These are phyloP conservation scores for Clonostachys rhizophaga DNA, from an alignment of 2,329 filamentous ascomycete genomes.

Conservation along the genomic window DNA sequence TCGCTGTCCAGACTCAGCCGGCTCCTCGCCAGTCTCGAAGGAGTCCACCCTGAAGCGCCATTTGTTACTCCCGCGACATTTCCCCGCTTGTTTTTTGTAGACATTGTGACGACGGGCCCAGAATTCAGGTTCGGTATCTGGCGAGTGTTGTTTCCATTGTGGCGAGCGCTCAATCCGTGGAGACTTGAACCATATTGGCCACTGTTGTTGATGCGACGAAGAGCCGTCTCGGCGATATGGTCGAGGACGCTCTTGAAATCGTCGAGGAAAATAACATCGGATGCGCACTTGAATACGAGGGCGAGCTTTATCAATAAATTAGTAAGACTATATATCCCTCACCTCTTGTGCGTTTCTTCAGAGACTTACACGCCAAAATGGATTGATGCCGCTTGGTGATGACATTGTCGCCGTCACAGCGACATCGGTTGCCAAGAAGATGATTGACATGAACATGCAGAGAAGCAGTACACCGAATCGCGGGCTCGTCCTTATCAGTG, in stretches of 20 bases:
- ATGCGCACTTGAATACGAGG: constrained; percentile 9
- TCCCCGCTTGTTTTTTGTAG: too few species aligned
- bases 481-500: constrained; percentile 5
- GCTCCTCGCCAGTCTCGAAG: too few species aligned
- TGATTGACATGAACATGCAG: constrained; percentile 7
- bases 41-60: too few species aligned
- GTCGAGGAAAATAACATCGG: constrained; percentile 9
- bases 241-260: constrained; percentile 10
- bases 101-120: too few species aligned
- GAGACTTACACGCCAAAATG: constrained; percentile 7
- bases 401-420: constrained; percentile 1
- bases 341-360: neutral
- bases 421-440: constrained; percentile 7
- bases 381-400: constrained; percentile 7
- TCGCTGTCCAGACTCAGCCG: too few species aligned
- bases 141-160: too few species aligned
- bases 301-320: constrained; percentile 4
- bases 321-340: neutral
- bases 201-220: neutral
- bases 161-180: too few species aligned
- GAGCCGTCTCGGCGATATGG: constrained; percentile 4
- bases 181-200: too few species aligned
- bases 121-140: too few species aligned
- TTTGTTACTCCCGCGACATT: too few species aligned
- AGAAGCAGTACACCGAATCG: constrained; percentile 8